Conservation (phyloP, 805 yeast species). For the Cephaloascus fragrans region DNA sequence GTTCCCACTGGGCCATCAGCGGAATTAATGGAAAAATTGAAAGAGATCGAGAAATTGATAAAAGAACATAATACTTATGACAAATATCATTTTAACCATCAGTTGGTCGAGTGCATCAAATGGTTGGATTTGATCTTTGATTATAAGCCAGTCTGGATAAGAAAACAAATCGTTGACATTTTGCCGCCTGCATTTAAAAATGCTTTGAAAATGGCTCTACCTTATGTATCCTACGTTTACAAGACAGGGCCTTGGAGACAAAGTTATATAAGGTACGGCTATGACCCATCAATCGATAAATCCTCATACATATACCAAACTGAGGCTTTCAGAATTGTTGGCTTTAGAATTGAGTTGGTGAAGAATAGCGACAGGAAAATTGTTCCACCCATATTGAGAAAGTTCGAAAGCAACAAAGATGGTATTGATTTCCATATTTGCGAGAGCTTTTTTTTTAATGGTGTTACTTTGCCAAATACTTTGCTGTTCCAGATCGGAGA, state of each 20-base stretch:
- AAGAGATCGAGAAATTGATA: slow-evolving; percentile 27
- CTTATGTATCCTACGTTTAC: slow-evolving; percentile 73
- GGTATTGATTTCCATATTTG: slow-evolving; percentile 14
- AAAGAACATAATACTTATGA: slow-evolving; percentile 12
- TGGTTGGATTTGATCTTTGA: slow-evolving; percentile 43
- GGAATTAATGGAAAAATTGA: slow-evolving; percentile 27
- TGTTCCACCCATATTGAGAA: slow-evolving; percentile 1
- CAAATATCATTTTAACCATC: slow-evolving; percentile 10
- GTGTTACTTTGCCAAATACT: slow-evolving; percentile 55
- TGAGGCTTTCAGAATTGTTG: slow-evolving; percentile 63
- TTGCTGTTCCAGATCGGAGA: slow-evolving; percentile 76
- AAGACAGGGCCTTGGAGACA: slow-evolving; percentile 95
- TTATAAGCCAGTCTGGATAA: slow-evolving; percentile 75
- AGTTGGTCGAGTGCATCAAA: slow-evolving; percentile 32
- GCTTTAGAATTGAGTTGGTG: slow-evolving; percentile 11
- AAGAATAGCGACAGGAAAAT: background rate
- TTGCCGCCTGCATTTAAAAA: slow-evolving; percentile 35
- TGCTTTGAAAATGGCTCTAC: slow-evolving; percentile 65
- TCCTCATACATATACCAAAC: slow-evolving; percentile 64
- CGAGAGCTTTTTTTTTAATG: slow-evolving; percentile 53
- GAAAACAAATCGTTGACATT: slow-evolving; percentile 57
- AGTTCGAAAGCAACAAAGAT: slow-evolving; percentile 4
- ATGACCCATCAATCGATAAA: slow-evolving; percentile 56
- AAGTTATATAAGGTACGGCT: slow-evolving; percentile 68
- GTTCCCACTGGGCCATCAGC: slow-evolving; percentile 43